Base-by-base conservation (phyloP, 2,329 filamentous ascomycete species). In the Fusarium cyanostomum region DNA sequence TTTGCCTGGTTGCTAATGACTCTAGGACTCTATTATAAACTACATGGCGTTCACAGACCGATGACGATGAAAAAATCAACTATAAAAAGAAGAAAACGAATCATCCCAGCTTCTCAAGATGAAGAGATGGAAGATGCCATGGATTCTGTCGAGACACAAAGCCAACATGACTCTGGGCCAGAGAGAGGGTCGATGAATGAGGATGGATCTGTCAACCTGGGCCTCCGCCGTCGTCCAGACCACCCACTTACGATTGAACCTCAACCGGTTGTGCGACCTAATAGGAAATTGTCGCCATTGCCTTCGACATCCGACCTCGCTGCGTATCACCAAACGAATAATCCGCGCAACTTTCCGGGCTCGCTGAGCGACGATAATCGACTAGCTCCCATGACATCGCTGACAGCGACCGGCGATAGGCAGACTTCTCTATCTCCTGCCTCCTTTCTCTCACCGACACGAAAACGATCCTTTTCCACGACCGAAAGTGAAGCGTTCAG, bases 41-140 rank as follows among this genome's bases (percentile, higher is more conserved):
- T 99, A 3, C 95, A 99, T 74, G 94, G 94, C 52, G 89, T 93
- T 27, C 94, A 97, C 76, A 86, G 95, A 37, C 95, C 95, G 0
- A 92, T 95, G 6, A 92, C 92, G n/a, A 98, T 99, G 95, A 99
- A 98, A 78, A 98, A 97, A 77, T 91, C 92, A 4, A 91, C 96
- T 24, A 99, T 99, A 75, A 98, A 99, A 78, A 87, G 95, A 62
- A 86, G 95, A 59, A 98, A 98, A 82, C 89, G 95, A 56, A 93
- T 98, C 7, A 94, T 98, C 38, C 94, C 94, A 15, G 92, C 91
- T 15, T 80, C 86, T 24, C 80, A 84, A 44, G 83, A 81, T 69
- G 79, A 80, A 28, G 77, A 82, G 44, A 74, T 79, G 41, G 79
- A 82, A 31, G 85, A 87, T 28, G 80, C 77, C 7, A 77, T 80